Percentiles rank a stretch among this genome's conserved stretches.
Conservation (phyloP, 2,329 filamentous ascomycete species). For the Aureobasidium sp. region DNA sequence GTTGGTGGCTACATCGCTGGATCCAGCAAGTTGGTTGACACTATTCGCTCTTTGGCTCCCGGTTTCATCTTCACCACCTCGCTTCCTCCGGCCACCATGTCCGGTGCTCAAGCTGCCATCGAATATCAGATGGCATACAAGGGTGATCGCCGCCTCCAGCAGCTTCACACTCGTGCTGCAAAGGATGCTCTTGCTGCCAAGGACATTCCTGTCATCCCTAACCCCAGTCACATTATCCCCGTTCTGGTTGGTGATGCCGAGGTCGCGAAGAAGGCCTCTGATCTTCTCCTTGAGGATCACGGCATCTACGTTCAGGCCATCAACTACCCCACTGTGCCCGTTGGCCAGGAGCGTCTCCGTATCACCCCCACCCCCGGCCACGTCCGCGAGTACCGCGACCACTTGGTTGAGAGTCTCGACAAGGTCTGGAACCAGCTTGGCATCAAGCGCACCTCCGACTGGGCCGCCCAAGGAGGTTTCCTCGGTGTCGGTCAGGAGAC, state of each 20-base stretch:
- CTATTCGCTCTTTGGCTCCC: constrained; percentile 86
- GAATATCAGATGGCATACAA: constrained; percentile 84
- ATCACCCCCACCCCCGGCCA: constrained; percentile 96
- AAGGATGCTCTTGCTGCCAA: constrained; percentile 72
- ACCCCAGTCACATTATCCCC: constrained; percentile 93
- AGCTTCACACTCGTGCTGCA: constrained; percentile 90
- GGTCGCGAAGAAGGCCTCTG: constrained; percentile 82
- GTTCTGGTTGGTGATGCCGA: constrained; percentile 91
- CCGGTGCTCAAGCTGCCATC: constrained; percentile 82
- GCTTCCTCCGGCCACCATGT: constrained; percentile 93
- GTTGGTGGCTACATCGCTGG: constrained; percentile 97
- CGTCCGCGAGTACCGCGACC: constrained; percentile 72
- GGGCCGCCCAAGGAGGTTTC: constrained; percentile 86
- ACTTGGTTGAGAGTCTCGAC: constrained; percentile 77
- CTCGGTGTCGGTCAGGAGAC: constrained; percentile 78
- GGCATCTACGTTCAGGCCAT: constrained; percentile 97
- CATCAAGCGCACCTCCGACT: constrained; percentile 89
- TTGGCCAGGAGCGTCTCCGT: constrained; percentile 92
- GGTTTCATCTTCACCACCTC: constrained; percentile 99
- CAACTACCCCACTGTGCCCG: constrained; percentile 97
- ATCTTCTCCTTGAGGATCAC: constrained; percentile 83
- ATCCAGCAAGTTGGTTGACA: constrained; percentile 77
- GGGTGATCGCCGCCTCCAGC: constrained; percentile 84
- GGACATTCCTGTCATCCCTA: constrained; percentile 94
- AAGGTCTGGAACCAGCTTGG: constrained; percentile 80